These are phyloP conservation scores for Golubevia pallescens DNA, from an alignment of 1,284 basidiomycete genomes.

Conservation along the genomic window DNA sequence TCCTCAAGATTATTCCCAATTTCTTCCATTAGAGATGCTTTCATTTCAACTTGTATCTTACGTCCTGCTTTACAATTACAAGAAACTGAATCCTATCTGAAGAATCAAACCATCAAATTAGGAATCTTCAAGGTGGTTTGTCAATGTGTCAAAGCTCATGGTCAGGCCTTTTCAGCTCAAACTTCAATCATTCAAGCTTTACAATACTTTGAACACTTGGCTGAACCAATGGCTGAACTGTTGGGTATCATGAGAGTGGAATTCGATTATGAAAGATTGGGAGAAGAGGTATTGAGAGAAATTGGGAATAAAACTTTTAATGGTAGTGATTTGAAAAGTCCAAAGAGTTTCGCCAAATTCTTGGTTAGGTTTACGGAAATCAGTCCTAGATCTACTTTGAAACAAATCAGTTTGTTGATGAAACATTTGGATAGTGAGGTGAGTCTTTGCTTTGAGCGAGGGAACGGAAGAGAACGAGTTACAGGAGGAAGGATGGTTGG, in stretches of 20 bases:
- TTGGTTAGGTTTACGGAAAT: constrained; percentile 81
- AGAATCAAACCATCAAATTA: constrained; percentile 74
- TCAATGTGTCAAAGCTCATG: constrained; percentile 87
- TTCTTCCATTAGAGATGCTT: constrained; percentile 48
- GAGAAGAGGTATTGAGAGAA: constrained; percentile 86
- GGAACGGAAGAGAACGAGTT: not conserved
- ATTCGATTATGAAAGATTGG: constrained; percentile 86
- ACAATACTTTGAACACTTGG: constrained; percentile 91
- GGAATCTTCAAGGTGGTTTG: constrained; percentile 88
- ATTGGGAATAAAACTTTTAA: constrained; percentile 80
- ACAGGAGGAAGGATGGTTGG: not conserved
- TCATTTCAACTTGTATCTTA: constrained; percentile 54
- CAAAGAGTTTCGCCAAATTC: constrained; percentile 84
- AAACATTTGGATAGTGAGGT: constrained; percentile 91
- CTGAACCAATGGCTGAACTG: constrained; percentile 91
- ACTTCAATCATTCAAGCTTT: constrained; percentile 89
- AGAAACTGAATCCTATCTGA: constrained; percentile 88
- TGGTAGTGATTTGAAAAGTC: constrained; percentile 84
- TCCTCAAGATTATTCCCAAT: constrained; percentile 23
- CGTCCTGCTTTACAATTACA: constrained; percentile 80
- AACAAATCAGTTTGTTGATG: constrained; percentile 84
- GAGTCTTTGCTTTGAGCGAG: constrained; percentile 44
- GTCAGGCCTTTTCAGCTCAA: constrained; percentile 74
- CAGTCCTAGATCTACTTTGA: constrained; percentile 82
- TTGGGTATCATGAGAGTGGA: constrained; percentile 80